Base-by-base conservation (phyloP, 192 early-diverging fungal genomes). In the Thamnidium elegans region DNA sequence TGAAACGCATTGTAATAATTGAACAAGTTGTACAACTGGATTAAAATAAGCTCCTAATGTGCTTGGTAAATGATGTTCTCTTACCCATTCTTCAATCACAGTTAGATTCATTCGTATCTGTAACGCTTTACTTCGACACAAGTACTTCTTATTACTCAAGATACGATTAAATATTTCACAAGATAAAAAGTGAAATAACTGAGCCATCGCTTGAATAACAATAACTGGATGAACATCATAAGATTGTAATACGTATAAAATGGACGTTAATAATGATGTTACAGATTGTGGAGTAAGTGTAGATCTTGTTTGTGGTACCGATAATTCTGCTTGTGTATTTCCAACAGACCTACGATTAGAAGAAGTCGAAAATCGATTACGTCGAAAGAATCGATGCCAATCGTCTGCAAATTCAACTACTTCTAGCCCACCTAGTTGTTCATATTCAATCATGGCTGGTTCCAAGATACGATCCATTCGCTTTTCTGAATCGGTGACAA, bases 111-210 rank as follows among this genome's bases (percentile, higher is more conserved):
- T 85, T 19, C 88, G 88, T 6, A 94, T 87, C 74, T 90, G 91
- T 60, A 92, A 79, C 2, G 96, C 93, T 52, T 87, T 88, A 17
- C 84, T 82, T 10, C 94, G 90, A 60, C 87, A 87, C 65, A 88
- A 74, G 58, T 87, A 81, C 56, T 91, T 87, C 34, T 84, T 87
- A 45, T 84, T 86, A 0, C 82, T 82, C 65, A 98, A 75, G 68
- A 98, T 89, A 13, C 84, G 84, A 76, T 98, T 98, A 69, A 98
- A 94, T 39, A 91, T 66, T 71, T 88, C 89, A 54, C 84, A 81
- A 31, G 87, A 84, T 26, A 94, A 70, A 65, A 83, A 89, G 78
- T 92, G 85, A 66, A 94, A 84, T 21, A 94, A 59, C 74, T 96
- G 92, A 21, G 82, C 76, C 47, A 94, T 67, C 36, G 88, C 74